Percentiles rank a stretch among this genome's conserved stretches.
Evolutionary conservation across 2,329 filamentous ascomycete species (phyloP).

Genomic region (Diplodia scrobiculata): DNA sequence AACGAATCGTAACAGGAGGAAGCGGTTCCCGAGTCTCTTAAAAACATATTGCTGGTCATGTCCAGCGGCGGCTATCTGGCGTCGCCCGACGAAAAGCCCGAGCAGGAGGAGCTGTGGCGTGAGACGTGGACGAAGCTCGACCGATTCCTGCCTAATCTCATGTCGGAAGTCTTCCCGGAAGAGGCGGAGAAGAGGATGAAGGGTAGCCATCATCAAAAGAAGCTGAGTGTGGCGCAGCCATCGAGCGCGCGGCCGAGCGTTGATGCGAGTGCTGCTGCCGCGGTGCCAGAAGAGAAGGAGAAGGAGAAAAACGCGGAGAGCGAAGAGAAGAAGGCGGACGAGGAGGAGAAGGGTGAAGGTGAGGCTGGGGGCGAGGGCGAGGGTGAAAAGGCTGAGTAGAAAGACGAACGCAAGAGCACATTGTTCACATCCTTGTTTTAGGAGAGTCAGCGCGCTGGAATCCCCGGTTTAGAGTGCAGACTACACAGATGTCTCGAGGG

Average conservation of each 20-base stretch:
- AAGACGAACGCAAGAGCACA: not conserved
- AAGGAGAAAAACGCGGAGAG: not conserved
- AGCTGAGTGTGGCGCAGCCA: not conserved
- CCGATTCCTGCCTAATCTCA: conserved; percentile 62
- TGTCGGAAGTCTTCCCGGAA: conserved; percentile 61
- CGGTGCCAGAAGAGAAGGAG: not conserved
- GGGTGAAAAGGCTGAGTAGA: not conserved
- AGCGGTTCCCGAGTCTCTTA: conserved; percentile 90
- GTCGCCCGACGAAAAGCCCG: conserved; percentile 59
- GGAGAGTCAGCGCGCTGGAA: not conserved
- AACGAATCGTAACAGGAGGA: conserved; percentile 67
- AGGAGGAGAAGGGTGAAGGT: not conserved
- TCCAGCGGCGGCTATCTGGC: conserved; percentile 82
- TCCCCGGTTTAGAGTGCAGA: not conserved
- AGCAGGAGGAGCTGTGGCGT: conserved; percentile 59
- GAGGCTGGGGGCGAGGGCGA: not conserved
- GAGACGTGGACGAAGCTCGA: conserved; percentile 64
- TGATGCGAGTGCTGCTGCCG: not conserved
- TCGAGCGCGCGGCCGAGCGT: conserved; percentile 9
- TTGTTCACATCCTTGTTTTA: not conserved
- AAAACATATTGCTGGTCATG: conserved; percentile 96
- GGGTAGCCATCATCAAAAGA: conserved; percentile 1
- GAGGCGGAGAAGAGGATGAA: conserved; percentile 35
- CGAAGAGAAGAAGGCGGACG: not conserved
- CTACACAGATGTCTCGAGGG: not conserved